Evolutionary conservation across 352 stramenopile genomes (phyloP).

Genomic region (Phytophthora meadii): DNA sequence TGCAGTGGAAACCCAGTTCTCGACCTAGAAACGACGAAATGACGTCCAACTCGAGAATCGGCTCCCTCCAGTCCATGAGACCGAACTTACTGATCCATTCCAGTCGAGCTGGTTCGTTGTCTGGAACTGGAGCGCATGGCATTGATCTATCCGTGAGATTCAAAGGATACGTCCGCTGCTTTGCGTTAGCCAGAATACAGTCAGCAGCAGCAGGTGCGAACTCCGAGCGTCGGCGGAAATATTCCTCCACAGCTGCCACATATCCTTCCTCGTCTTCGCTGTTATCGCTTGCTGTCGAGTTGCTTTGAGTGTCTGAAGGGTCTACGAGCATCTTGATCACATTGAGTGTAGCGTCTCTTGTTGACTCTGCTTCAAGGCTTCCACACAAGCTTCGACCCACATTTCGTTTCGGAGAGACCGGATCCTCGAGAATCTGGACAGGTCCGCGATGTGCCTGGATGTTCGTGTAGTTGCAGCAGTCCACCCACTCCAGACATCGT

Average conservation of each 20-base stretch:
- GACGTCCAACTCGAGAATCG: conserved; percentile 49
- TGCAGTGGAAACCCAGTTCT: conserved; percentile 51
- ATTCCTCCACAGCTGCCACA: conserved; percentile 34
- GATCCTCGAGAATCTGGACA: conserved; percentile 39
- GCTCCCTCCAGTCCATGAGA: conserved; percentile 42
- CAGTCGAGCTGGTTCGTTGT: conserved; percentile 44
- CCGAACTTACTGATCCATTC: conserved; percentile 37
- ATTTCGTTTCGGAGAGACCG: not conserved
- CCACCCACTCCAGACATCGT: conserved; percentile 53
- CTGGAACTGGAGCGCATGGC: conserved; percentile 34
- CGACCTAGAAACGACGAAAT: conserved; percentile 53
- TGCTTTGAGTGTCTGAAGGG: not conserved
- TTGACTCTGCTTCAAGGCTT: conserved; percentile 10
- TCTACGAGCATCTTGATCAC: conserved; percentile 42
- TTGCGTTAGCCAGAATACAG: conserved; percentile 44
- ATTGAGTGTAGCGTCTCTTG: conserved; percentile 20
- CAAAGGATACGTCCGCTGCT: conserved; percentile 42
- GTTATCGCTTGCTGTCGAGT: not conserved
- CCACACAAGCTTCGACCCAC: conserved; percentile 34
- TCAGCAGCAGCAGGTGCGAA: conserved; percentile 16
- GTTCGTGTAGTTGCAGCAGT: conserved; percentile 47
- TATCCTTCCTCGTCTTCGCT: conserved; percentile 21
- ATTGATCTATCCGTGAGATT: conserved; percentile 20
- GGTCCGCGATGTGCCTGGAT: conserved; percentile 28
- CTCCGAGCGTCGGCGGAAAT: conserved; percentile 26